These are phyloP conservation scores for Cyclanthera cordifolia DNA, from an alignment of 306 rosid genomes.

Conservation along the genomic window DNA sequence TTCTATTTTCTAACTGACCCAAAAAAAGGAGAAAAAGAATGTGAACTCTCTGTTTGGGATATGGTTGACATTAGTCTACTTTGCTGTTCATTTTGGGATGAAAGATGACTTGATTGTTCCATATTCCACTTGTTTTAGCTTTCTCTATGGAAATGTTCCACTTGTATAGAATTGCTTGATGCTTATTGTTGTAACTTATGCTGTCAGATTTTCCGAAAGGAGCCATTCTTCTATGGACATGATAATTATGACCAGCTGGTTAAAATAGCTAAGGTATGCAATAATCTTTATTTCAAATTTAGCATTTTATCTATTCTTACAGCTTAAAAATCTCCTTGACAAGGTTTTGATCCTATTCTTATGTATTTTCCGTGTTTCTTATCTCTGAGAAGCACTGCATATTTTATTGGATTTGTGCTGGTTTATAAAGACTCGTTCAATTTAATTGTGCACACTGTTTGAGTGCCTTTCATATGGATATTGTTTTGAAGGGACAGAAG, in stretches of 20 bases:
- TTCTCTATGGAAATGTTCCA: background rate
- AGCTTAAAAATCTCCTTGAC: background rate
- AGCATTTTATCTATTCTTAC: background rate
- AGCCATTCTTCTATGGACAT: slow-evolving; percentile 94
- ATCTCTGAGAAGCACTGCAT: background rate
- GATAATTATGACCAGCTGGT: slow-evolving; percentile 57
- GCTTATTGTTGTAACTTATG: slow-evolving; percentile 30
- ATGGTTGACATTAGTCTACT: background rate
- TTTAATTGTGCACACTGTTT: background rate
- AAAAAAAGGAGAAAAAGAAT: background rate
- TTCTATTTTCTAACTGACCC: background rate
- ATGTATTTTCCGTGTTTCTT: background rate
- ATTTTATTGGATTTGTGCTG: background rate
- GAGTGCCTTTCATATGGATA: background rate
- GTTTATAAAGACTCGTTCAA: background rate
- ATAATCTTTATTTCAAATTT: slow-evolving; percentile 14
- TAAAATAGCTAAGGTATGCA: slow-evolving; percentile 34
- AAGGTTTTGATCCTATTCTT: background rate
- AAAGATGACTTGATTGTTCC: background rate
- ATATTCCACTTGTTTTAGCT: background rate
- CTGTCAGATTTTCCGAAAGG: slow-evolving; percentile 56
- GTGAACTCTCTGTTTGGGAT: background rate
- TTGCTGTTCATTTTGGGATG: background rate
- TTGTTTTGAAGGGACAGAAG: slow-evolving; percentile 2
- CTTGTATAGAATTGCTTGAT: slow-evolving; percentile 10